A percentile compares a stretch with the other conserved stretches of the same genome.
Conservation (phyloP, 768 basidiomycete species). For the Lentinula guzmanii region DNA sequence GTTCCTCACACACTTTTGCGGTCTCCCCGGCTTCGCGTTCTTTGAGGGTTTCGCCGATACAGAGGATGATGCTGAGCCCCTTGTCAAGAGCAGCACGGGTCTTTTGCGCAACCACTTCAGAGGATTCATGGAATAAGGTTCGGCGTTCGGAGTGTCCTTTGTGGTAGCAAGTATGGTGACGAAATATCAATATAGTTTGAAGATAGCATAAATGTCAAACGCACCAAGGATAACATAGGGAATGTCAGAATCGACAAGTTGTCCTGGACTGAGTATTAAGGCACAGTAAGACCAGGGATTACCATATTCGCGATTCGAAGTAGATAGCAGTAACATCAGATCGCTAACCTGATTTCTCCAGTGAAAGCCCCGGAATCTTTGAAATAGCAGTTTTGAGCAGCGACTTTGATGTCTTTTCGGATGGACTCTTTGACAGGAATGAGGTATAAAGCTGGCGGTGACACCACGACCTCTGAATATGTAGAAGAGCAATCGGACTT, state of each 20-base stretch:
- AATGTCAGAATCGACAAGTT: conserved; percentile 81
- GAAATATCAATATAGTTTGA: neutral
- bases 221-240: conserved; percentile 89
- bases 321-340: neutral
- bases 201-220: conserved; percentile 11
- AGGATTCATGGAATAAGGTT: conserved; percentile 85
- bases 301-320: neutral
- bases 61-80: conserved; percentile 84
- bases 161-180: neutral
- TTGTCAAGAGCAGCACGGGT: conserved; percentile 75
- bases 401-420: conserved; percentile 65
- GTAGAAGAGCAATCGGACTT: neutral
- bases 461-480: conserved; percentile 81
- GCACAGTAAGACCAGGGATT: neutral
- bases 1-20: conserved; percentile 69
- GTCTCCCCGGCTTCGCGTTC: conserved; percentile 82
- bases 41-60: conserved; percentile 90
- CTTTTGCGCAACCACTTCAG: conserved; percentile 78
- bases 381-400: conserved; percentile 90
- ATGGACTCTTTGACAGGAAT: conserved; percentile 59
- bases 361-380: conserved; percentile 89
- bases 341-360: conserved; percentile 83
- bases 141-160: conserved; percentile 95
- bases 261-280: conserved; percentile 51
- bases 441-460: conserved; percentile 88